phyloP scores from a whole-genome alignment of 495 filamentous ascomycete genomes.

The Aspergillus steynii region DNA sequence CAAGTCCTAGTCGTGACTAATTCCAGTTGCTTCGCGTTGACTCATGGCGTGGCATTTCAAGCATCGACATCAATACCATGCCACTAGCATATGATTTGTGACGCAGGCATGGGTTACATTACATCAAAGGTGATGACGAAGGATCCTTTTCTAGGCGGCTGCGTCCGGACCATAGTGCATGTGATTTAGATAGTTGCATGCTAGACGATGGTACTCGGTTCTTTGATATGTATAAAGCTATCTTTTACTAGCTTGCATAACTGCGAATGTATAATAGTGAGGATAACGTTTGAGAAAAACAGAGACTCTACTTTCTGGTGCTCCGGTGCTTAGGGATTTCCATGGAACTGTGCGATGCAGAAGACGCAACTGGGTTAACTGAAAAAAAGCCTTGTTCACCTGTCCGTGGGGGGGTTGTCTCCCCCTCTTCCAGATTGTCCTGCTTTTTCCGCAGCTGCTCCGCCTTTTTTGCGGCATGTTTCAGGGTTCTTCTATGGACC shows the following conservation, averaged over 20 bases:
- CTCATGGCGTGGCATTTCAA: background rate
- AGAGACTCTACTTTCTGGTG: background rate
- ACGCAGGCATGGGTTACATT: background rate
- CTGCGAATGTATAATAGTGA: background rate
- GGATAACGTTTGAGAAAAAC: background rate
- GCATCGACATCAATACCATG: background rate
- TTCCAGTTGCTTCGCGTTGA: no score
- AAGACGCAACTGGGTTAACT: background rate
- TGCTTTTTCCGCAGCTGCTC: conserved; percentile 23
- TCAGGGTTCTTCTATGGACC: conserved; percentile 54
- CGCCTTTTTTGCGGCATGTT: conserved; percentile 30
- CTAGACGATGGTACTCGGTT: background rate
- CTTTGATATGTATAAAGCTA: background rate
- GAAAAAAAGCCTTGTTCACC: background rate
- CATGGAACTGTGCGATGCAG: background rate
- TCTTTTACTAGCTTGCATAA: background rate
- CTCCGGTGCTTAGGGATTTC: background rate
- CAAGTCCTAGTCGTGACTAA: background rate
- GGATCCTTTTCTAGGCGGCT: background rate
- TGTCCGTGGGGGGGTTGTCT: background rate
- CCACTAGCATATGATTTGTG: background rate
- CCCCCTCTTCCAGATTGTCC: conserved; percentile 2
- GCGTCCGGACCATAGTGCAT: background rate
- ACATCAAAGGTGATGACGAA: background rate
- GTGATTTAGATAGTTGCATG: background rate